Conservation (phyloP, 2,329 filamentous ascomycete genomes). For the Cladosporium sp. region DNA sequence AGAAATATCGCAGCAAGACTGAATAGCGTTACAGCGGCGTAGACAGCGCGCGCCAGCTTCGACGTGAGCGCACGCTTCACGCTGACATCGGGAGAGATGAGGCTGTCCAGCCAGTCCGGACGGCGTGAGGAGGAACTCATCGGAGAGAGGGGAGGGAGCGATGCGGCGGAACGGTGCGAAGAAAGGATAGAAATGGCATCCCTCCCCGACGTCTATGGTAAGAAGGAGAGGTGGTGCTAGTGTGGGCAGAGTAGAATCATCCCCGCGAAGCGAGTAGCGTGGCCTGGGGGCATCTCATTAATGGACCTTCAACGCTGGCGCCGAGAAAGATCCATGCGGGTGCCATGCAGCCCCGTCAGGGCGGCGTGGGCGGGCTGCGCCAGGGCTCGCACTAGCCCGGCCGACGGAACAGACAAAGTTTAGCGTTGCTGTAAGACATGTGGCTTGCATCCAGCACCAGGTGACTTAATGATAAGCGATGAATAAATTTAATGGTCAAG, state of each 20-base stretch:
- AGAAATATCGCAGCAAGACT: conserved; percentile 4
- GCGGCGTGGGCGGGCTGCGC: neutral
- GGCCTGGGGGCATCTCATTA: conserved; percentile 4
- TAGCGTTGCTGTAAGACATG: neutral
- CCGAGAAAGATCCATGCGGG: conserved; percentile 7
- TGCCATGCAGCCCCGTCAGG: neutral
- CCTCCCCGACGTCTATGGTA: neutral
- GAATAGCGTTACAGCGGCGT: conserved; percentile 2
- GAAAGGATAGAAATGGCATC: neutral
- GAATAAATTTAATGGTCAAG: too few species aligned
- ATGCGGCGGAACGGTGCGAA: neutral
- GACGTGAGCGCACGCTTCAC: conserved; percentile 5
- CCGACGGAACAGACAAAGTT: too few species aligned
- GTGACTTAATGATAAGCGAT: too few species aligned
- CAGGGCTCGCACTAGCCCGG: neutral
- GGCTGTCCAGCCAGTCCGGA: conserved; percentile 6
- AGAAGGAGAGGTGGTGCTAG: neutral
- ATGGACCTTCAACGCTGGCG: conserved; percentile 9
- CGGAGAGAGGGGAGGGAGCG: neutral
- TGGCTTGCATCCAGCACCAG: neutral
- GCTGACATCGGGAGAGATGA: conserved; percentile 9
- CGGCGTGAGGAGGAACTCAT: conserved; percentile 3
- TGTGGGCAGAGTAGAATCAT: neutral
- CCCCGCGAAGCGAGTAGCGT: neutral
- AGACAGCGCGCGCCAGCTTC: conserved; percentile 6